These are phyloP conservation scores for Asterochloris erici DNA, from an alignment of 139 green algal genomes.

Conservation along the genomic window DNA sequence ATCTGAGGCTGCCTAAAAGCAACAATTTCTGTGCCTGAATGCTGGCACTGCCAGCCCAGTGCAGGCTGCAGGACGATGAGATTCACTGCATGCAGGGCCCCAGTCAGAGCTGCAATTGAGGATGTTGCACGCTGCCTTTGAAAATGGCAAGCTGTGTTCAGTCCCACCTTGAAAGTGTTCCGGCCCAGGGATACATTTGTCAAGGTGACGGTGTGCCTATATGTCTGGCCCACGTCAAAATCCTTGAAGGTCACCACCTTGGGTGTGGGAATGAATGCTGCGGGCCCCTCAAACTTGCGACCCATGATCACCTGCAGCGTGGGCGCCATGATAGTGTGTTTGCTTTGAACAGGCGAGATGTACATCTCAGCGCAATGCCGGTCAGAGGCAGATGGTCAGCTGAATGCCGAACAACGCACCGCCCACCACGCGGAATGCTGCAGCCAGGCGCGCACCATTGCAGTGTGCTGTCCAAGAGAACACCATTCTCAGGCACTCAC, in stretches of 20 bases:
- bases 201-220: slow-evolving; percentile 40
- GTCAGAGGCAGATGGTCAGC: too few species aligned
- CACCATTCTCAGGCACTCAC: background rate
- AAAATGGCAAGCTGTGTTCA: background rate
- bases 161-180: slow-evolving; percentile 48
- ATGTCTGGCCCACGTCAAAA: slow-evolving; percentile 44
- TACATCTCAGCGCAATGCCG: background rate
- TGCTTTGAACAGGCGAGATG: background rate
- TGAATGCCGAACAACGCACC: too few species aligned
- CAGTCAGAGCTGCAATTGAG: background rate
- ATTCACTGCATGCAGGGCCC: background rate
- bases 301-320: slow-evolving; percentile 47
- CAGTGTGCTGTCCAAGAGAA: background rate
- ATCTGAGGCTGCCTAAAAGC: background rate
- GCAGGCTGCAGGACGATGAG: background rate
- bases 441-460: too few species aligned
- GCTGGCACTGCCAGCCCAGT: background rate
- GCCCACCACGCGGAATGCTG: too few species aligned
- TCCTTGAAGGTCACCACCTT: slow-evolving; percentile 52
- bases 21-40: background rate
- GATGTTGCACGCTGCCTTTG: background rate
- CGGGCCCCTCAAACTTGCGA: slow-evolving; percentile 41
- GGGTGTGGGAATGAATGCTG: slow-evolving; percentile 55
- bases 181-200: slow-evolving; percentile 59
- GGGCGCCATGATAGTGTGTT: background rate